Conservation (phyloP, 306 rosid species). For the Inga oerstediana region DNA sequence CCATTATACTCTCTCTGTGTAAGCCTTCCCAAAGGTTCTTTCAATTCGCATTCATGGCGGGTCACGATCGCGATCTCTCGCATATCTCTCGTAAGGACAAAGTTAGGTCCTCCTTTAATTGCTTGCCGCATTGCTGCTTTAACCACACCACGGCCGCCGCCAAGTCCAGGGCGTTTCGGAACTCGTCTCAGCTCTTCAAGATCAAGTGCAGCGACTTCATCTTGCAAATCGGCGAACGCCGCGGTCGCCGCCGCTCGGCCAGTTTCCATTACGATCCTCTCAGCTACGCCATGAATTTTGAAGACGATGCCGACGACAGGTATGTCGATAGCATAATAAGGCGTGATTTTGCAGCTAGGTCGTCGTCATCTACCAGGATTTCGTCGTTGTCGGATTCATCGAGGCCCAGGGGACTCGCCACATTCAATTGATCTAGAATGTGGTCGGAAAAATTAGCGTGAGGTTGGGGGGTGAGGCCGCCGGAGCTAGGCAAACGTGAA, state of each 20-base stretch:
- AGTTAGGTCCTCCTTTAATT: constrained; percentile 46
- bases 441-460: background rate
- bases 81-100: constrained; percentile 47
- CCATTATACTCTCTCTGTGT: background rate
- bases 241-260: constrained; percentile 63
- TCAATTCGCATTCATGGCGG: constrained; percentile 37
- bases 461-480: background rate
- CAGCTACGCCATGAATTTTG: constrained; percentile 74
- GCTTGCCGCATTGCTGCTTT: constrained; percentile 44
- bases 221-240: constrained; percentile 46
- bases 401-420: constrained; percentile 2
- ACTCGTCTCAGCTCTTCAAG: constrained; percentile 47
- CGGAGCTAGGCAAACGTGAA: background rate
- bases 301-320: constrained; percentile 47
- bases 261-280: constrained; percentile 73
- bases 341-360: constrained; percentile 52
- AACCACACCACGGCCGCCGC: constrained; percentile 23
- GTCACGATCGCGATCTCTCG: constrained; percentile 34
- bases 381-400: background rate
- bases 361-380: constrained; percentile 29
- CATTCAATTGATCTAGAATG: constrained; percentile 30
- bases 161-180: constrained; percentile 39
- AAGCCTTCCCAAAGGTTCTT: background rate
- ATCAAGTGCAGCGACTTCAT: constrained; percentile 55
- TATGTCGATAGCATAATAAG: constrained; percentile 35